A percentile compares a stretch with the other conserved stretches of the same genome.
Conservation (phyloP, 2,329 filamentous ascomycete species). For the Pezizomycotina sp. region DNA sequence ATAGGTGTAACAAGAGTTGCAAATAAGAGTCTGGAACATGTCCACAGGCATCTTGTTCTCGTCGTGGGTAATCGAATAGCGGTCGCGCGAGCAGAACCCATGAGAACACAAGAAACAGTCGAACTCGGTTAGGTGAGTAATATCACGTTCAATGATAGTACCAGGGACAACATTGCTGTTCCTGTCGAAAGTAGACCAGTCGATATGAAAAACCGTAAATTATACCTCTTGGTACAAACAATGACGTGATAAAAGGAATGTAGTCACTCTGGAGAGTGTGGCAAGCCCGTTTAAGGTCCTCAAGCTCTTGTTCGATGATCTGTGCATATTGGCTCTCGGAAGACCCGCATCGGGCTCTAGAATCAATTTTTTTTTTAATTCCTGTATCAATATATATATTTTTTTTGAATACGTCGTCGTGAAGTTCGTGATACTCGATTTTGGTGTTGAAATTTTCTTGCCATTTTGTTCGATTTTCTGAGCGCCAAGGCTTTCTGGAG, state of each 20-base stretch:
- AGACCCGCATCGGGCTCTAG: constrained; percentile 83
- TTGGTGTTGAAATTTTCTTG: no score
- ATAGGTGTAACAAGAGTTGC: constrained; percentile 90
- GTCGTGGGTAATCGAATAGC: constrained; percentile 71
- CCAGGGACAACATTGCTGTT: constrained; percentile 75
- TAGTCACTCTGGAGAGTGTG: constrained; percentile 14
- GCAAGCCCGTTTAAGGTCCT: constrained; percentile 43
- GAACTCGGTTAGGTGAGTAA: constrained; percentile 80
- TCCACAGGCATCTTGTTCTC: constrained; percentile 53
- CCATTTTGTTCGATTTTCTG: no score
- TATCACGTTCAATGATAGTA: constrained; percentile 69
- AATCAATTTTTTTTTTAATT: no score
- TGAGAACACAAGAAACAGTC: constrained; percentile 66
- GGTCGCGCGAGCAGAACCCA: constrained; percentile 76
- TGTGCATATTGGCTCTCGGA: constrained; percentile 70
- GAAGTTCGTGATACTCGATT: no score
- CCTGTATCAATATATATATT: no score
- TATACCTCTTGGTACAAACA: constrained; percentile 83
- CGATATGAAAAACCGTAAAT: constrained; percentile 77
- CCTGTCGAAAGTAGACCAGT: constrained; percentile 49
- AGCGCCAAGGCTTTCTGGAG: no score
- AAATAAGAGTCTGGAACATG: constrained; percentile 71
- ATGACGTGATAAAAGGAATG: constrained; percentile 38
- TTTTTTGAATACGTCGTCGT: no score
- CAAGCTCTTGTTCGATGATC: constrained; percentile 66